phyloP scores from a whole-genome alignment of 345 rosid genomes.

The Eucalyptus fibrosa region DNA sequence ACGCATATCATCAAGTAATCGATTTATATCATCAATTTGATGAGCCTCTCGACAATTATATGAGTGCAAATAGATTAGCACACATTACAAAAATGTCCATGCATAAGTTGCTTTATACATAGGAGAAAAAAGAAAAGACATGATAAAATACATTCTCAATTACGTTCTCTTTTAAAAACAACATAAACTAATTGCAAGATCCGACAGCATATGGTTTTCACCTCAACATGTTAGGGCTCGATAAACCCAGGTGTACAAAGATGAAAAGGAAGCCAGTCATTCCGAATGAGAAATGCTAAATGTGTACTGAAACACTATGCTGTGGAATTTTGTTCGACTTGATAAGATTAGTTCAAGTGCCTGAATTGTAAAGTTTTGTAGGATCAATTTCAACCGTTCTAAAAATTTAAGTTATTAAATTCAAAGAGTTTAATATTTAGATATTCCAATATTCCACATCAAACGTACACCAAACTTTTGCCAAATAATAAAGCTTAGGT shows the following conservation, averaged over 20 bases:
- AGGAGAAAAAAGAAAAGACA: neutral
- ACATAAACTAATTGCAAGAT: neutral
- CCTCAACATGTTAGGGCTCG: neutral
- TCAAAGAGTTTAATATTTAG: no score
- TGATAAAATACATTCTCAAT: no score
- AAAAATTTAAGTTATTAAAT: no score
- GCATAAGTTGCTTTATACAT: neutral
- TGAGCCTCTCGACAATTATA: neutral
- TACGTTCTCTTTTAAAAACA: no score
- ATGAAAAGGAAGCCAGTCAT: neutral
- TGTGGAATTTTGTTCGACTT: neutral
- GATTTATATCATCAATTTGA: neutral
- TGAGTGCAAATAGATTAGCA: neutral
- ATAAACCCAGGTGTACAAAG: neutral
- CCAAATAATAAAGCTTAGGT: neutral
- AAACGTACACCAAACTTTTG: rapidly evolving
- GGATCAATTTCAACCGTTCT: rapidly evolving
- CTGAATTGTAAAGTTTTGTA: neutral
- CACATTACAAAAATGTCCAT: neutral
- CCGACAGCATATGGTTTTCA: neutral
- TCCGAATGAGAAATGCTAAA: neutral
- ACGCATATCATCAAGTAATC: neutral
- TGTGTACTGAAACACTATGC: neutral
- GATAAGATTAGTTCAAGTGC: neutral
- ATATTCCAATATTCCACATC: no score